Base-by-base conservation (phyloP, 2,329 filamentous ascomycete species). In the Sclerotinia spermophila region DNA sequence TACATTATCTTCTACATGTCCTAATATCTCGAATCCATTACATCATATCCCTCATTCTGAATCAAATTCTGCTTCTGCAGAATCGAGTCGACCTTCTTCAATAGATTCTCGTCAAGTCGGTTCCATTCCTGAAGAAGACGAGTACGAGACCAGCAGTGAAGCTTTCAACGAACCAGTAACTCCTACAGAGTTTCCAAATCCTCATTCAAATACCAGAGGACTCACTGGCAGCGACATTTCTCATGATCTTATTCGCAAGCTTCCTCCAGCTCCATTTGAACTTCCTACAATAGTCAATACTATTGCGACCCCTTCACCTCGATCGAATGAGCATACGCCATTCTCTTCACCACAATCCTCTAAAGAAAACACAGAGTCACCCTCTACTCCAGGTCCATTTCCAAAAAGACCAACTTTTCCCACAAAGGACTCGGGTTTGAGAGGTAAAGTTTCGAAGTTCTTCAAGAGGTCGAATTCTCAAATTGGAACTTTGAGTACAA, bases 121-220 rank as follows among this genome's bases (percentile, higher is more conserved):
- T 72, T 83, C 86, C 69, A 88, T 89, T 72, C 82, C 84, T 67
- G 86, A 89, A 80, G 86, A 86, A 61, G 79, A 80, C 79, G 86
- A 86, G 27, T 76, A 79, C 80, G 87, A 89, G 77, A 88, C 86
- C 13, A 84, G 86, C 73, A 88, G 85, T 79, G 87, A 89, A 76
- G 84, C 84, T 35, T 81, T 83, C 69, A 85, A 86, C 80, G 88
- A 90, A 74, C 88, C 88, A 59, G 82, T 87, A 71, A 90, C 88
- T 33, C 88, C 88, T 62, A 84, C 87, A 72, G 89, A 87, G 76
- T 82, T 82, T 75, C 83, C 85, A 72, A 84, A 86, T 76, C 87
- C 86, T 61, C 84, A 85, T 71, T 85, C 87, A 74, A 61, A 65
- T 35, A 87, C 88, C 73, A 81, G 81, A 59, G 53, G 68, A 58